Evolutionary conservation across 2,329 filamentous ascomycete species (phyloP), one percentile per base, ranked within the genome.

Genomic region (Metarhizium anisopliae): DNA sequence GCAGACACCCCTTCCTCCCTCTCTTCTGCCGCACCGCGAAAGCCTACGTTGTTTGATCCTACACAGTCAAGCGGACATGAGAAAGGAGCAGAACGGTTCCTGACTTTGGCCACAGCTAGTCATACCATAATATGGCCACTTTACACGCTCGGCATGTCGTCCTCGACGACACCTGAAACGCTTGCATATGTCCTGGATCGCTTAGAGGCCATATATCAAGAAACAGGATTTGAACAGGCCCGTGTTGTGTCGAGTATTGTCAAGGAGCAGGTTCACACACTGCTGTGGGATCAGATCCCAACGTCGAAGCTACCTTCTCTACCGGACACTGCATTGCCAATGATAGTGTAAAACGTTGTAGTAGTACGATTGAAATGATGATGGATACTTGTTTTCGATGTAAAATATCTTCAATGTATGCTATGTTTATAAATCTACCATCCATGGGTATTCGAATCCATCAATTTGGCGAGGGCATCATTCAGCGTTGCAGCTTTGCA

Each of bases 41-140:
- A 69, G 1, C 71, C 74, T 16, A 72, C 72, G 7, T 61, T 77
- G 11, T 65, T 74, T 32, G 72, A 77, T 50, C 70, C 73, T 2
- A 71, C 70, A 6, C 67, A 71, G 36, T 68, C 69, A 1, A 65
- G 60, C 16, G 64, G 64, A 40, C 60, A 64, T 14, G 68, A 69
- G 20, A 61, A 71, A 49, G 70, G 72, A 47, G 72, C 74, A 1
- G 71, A 72, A 56, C 69, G 76, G 29, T 77, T 77, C 62, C 74
- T 79, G 72, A 73, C 75, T 4, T 66, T 80, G 6, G 75, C 73
- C 0, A 76, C 75, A 8, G 72, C 75, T 1, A 76, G 75, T 29
- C 76, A 77, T 59, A 74, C 74, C 16, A 70, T 78, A 8, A 72
- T 80, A 43, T 79, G 76, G 76, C 77, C 77, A 4, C 67, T 80